Base-by-base conservation (phyloP, 2,329 filamentous ascomycete species). In the Microdochium bolleyi region DNA sequence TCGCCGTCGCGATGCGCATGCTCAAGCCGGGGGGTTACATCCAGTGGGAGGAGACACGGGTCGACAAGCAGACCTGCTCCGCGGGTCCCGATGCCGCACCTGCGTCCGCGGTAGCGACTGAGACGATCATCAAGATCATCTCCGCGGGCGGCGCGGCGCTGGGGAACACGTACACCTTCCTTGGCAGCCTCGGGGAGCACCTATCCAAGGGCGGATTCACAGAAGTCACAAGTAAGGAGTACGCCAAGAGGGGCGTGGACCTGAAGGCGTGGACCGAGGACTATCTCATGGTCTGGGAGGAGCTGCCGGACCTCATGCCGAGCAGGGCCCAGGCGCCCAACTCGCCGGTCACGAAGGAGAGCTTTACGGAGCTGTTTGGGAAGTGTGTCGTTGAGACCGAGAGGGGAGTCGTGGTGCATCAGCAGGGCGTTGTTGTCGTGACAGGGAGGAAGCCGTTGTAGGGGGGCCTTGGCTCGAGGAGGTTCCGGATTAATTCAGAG, bases 251-350 rank as follows among this genome's bases (percentile, higher is more conserved):
- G 1, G 55, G 49, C 34, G 52, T 54, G 24, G 61, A 62, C 21
- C 53, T 55, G 4, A 63, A 61, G 52, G 60, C 48, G 22, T 64
- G 58, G 60, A 62, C 62, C 0, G 60, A 64, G 2, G 54, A 63
- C 32, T 61, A 59, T 37, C 41, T 64, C 14, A 62, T 63, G 58
- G 59, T 62, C 1, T 62, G 60, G 51, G 56, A 61, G 34, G 61
- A 64, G 19, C 49, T 62, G 1, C 50, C 54, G 4, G 51, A 55
- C 1, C 53, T 56, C n/a, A 61, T 61, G 30, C 57, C 59, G 3
- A 49, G 57, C 3, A 57, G 57, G 51, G 53, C 55, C 4, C 21
- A 54, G 14, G 46, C 51, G 2, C 56, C 59, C 1, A 13, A 59
- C 5, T 57, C 57, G 3, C 55, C 59, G 8, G 38, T 61, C 32